phyloP scores from a whole-genome alignment of 768 basidiomycete species.

The Podaxis carcinomalis region DNA sequence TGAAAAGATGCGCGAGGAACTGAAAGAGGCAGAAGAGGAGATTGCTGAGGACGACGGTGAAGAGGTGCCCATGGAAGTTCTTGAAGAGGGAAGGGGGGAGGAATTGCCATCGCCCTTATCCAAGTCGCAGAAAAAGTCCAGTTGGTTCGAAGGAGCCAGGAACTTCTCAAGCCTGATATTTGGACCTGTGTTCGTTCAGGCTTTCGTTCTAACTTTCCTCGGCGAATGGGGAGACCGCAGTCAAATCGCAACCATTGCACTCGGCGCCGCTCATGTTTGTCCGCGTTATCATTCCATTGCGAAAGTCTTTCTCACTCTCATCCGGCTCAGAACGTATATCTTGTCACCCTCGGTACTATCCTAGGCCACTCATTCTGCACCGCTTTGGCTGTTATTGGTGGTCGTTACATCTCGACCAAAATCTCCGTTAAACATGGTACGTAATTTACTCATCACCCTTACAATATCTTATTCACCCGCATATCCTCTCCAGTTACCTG shows the following conservation, averaged over 20 bases:
- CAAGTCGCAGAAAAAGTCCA: constrained; percentile 18
- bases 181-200: constrained; percentile 93
- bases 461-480: neutral
- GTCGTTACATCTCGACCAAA: constrained; percentile 87
- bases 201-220: constrained; percentile 93
- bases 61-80: constrained; percentile 61
- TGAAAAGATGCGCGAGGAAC: constrained; percentile 88
- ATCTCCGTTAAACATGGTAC: constrained; percentile 92
- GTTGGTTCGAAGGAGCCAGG: constrained; percentile 55
- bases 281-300: neutral
- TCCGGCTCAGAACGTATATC: constrained; percentile 73
- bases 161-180: constrained; percentile 81
- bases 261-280: constrained; percentile 90
- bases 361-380: constrained; percentile 88
- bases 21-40: constrained; percentile 95
- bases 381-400: constrained; percentile 86
- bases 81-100: constrained; percentile 64
- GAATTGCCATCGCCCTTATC: constrained; percentile 15
- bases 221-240: constrained; percentile 99
- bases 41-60: constrained; percentile 72
- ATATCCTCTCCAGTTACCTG: constrained; percentile 59
- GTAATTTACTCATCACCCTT: constrained; percentile 23
- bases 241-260: constrained; percentile 94
- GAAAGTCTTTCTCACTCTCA: neutral
- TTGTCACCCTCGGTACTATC: constrained; percentile 88